Evolutionary conservation across 1,284 basidiomycete genomes (phyloP).

Genomic region (Pseudozyma thailandica): DNA sequence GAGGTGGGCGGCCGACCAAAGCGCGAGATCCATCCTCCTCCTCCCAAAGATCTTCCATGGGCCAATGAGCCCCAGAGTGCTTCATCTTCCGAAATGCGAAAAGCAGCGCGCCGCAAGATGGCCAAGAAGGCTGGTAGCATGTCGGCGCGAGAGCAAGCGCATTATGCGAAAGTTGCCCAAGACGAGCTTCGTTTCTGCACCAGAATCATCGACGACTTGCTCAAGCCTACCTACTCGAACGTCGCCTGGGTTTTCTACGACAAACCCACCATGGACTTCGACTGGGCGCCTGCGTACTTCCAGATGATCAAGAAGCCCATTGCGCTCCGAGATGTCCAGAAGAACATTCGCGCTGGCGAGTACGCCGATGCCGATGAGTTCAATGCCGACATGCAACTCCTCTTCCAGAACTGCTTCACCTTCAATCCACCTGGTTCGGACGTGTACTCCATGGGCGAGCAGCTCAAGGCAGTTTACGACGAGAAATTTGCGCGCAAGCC

Average conservation of each 20-base stretch:
- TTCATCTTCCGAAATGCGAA: constrained; percentile 42
- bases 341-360: constrained; percentile 79
- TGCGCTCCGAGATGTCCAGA: constrained; percentile 73
- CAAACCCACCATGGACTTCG: constrained; percentile 83
- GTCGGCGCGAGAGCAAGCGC: constrained; percentile 69
- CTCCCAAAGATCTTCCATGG: constrained; percentile 89
- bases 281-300: constrained; percentile 85
- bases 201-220: constrained; percentile 80
- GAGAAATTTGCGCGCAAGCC: constrained; percentile 88
- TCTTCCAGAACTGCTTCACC: constrained; percentile 90
- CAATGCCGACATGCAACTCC: constrained; percentile 88
- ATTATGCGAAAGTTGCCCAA: constrained; percentile 76
- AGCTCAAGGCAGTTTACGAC: constrained; percentile 83
- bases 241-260: constrained; percentile 89
- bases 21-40: constrained; percentile 94
- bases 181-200: constrained; percentile 87
- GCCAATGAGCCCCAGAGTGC: constrained; percentile 72
- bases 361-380: constrained; percentile 83
- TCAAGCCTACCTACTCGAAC: constrained; percentile 79
- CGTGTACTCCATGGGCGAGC: constrained; percentile 75
- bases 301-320: constrained; percentile 92
- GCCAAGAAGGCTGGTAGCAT: constrained; percentile 50
- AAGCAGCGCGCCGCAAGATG: constrained; percentile 36
- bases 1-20: constrained; percentile 81
- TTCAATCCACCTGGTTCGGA: constrained; percentile 91